These are phyloP conservation scores for Chaetoceros muelleri DNA, from an alignment of 108 stramenopile genomes.

Conservation along the genomic window DNA sequence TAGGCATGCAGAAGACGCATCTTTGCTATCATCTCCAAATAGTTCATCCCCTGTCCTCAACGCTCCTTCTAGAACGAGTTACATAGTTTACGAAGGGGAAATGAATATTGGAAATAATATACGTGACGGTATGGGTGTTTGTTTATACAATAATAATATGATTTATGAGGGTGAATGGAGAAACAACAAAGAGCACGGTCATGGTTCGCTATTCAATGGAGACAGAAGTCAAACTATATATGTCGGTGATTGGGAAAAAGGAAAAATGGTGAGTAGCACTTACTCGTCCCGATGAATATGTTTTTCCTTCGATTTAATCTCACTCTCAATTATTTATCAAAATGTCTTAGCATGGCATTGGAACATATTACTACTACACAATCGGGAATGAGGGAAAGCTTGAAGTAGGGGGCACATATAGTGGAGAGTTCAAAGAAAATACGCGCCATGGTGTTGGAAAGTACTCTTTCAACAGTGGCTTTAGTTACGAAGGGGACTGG, in stretches of 20 bases:
- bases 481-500: conserved; percentile 74
- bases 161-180: conserved; percentile 87
- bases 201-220: conserved; percentile 57
- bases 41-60: neutral
- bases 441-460: conserved; percentile 56
- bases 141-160: conserved; percentile 63
- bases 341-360: conserved; percentile 38
- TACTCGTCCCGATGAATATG: too few species aligned
- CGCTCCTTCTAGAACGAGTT: conserved; percentile 22
- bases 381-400: conserved; percentile 1
- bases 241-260: conserved; percentile 77
- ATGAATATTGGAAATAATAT: conserved; percentile 41
- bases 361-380: conserved; percentile 61
- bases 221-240: conserved; percentile 73
- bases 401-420: conserved; percentile 37
- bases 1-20: conserved; percentile 22
- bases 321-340: neutral
- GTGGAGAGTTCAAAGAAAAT: conserved; percentile 79
- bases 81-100: conserved; percentile 83
- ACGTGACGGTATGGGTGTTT: conserved; percentile 74
- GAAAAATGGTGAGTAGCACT: conserved; percentile 35
- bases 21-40: neutral
- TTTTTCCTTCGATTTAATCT: neutral
- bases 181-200: conserved; percentile 78
- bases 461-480: conserved; percentile 66